A percentile compares a stretch with the other conserved stretches of the same genome.
Evolutionary conservation across 2,329 filamentous ascomycete genomes (phyloP).

Genomic region (Trichothecium roseum): DNA sequence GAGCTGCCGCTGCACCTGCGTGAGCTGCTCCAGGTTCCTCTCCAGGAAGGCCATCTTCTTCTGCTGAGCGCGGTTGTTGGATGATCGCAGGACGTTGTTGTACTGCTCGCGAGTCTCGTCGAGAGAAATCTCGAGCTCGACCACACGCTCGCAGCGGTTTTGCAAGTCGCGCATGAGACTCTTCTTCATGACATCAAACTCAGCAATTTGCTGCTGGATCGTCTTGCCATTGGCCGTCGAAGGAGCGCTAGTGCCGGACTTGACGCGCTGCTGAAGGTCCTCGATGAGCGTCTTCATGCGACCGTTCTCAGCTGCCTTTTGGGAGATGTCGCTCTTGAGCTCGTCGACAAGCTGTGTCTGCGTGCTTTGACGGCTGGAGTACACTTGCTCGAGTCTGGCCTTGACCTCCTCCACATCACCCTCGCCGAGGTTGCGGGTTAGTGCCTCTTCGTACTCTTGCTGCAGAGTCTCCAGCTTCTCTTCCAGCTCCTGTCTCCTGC

Average conservation of each 20-base stretch:
- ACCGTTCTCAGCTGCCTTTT: conserved; percentile 72
- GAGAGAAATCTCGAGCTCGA: conserved; percentile 94
- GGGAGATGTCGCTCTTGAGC: conserved; percentile 62
- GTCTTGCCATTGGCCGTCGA: conserved; percentile 77
- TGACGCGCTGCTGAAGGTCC: conserved; percentile 64
- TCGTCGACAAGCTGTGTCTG: conserved; percentile 66
- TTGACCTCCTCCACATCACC: conserved; percentile 79
- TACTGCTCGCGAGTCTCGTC: conserved; percentile 98
- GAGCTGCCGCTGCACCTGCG: conserved; percentile 91
- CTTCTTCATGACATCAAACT: conserved; percentile 99
- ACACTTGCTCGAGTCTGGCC: conserved; percentile 64
- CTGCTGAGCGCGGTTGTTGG: conserved; percentile 96
- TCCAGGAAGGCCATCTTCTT: conserved; percentile 99
- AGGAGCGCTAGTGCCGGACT: conserved; percentile 40
- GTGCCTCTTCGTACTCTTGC: conserved; percentile 72
- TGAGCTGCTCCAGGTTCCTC: conserved; percentile 94
- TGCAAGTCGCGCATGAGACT: conserved; percentile 97
- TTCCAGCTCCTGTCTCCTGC: conserved; percentile 68
- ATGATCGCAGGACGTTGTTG: conserved; percentile 93
- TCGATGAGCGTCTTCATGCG: conserved; percentile 74
- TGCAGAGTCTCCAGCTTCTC: conserved; percentile 64
- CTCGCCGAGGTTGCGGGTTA: conserved; percentile 69
- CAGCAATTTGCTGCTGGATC: conserved; percentile 92
- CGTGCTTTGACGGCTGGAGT: conserved; percentile 62
- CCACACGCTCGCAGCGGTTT: conserved; percentile 94